These are phyloP conservation scores for Piper longum DNA, from an alignment of 164 flowering plant genomes.

Conservation along the genomic window DNA sequence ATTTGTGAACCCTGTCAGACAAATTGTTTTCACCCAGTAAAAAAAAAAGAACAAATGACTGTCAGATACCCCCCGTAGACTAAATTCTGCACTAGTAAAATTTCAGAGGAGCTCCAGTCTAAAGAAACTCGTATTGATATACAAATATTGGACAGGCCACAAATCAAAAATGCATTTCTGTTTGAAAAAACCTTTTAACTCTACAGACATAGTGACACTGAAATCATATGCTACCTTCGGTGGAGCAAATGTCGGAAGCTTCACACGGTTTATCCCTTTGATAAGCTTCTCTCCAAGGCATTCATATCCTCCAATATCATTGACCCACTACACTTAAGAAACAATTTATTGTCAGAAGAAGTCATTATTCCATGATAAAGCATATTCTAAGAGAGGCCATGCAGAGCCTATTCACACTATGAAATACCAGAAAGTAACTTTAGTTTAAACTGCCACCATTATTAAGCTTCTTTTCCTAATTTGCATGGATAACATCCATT, in stretches of 20 bases:
- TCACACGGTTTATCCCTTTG: conserved; percentile 32
- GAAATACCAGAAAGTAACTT: too few species aligned
- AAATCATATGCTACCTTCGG: conserved; percentile 38
- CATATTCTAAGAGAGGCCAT: not conserved
- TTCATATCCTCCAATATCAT: conserved; percentile 68
- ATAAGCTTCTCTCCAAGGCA: conserved; percentile 56
- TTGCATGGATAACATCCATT: too few species aligned
- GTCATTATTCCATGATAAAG: not conserved
- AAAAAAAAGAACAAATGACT: too few species aligned
- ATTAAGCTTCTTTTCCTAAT: too few species aligned
- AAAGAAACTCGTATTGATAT: too few species aligned
- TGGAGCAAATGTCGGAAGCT: conserved; percentile 64
- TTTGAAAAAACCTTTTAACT: not conserved
- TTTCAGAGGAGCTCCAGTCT: too few species aligned
- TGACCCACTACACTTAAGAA: conserved; percentile 48
- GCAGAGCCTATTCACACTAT: not conserved
- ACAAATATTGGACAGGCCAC: not conserved
- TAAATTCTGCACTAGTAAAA: too few species aligned
- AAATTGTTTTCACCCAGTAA: too few species aligned
- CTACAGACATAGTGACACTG: not conserved
- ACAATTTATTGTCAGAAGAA: not conserved
- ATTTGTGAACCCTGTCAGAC: too few species aligned
- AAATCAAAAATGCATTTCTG: not conserved
- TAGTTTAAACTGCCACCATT: too few species aligned
- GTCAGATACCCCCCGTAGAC: too few species aligned